A percentile compares a stretch with the other conserved stretches of the same genome.
Evolutionary conservation across 768 basidiomycete genomes (phyloP).

Genomic region (Trametes villosa): DNA sequence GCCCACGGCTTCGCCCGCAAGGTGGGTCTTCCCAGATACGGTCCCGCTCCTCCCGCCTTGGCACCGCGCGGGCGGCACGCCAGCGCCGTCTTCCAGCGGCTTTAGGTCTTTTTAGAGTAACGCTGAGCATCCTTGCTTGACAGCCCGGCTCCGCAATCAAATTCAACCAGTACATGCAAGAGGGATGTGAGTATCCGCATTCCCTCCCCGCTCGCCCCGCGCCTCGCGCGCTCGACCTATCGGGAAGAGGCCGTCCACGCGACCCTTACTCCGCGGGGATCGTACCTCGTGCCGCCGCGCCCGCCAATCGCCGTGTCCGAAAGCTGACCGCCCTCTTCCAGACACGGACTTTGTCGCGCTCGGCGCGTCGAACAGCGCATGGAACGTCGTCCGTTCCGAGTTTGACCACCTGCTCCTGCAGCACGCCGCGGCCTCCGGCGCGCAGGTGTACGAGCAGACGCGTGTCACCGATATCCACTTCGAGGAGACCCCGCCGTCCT

Average conservation of each 20-base stretch:
- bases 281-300: not conserved
- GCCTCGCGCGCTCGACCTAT: not conserved
- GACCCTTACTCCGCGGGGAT: not conserved
- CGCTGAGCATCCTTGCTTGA: slow-evolving; percentile 4
- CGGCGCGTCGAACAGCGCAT: slow-evolving; percentile 52
- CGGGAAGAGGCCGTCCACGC: not conserved
- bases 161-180: slow-evolving; percentile 55
- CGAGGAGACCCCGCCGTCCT: slow-evolving; percentile 27
- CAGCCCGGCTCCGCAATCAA: slow-evolving; percentile 68
- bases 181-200: slow-evolving; percentile 52
- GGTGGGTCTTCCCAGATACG: slow-evolving; percentile 36
- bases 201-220: not conserved
- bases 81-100: not conserved
- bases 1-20: slow-evolving; percentile 51
- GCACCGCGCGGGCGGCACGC: not conserved
- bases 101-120: not conserved
- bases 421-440: slow-evolving; percentile 55
- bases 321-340: slow-evolving; percentile 27
- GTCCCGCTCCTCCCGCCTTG: no score
- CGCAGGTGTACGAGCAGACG: slow-evolving; percentile 51
- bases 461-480: slow-evolving; percentile 53
- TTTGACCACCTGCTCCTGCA: slow-evolving; percentile 61
- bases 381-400: slow-evolving; percentile 69
- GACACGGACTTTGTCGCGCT: slow-evolving; percentile 62
- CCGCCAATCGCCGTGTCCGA: not conserved